A percentile compares a stretch with the other conserved stretches of the same genome.
Evolutionary conservation across 352 stramenopile genomes (phyloP).

Genomic region (Aphanomyces stellatus): DNA sequence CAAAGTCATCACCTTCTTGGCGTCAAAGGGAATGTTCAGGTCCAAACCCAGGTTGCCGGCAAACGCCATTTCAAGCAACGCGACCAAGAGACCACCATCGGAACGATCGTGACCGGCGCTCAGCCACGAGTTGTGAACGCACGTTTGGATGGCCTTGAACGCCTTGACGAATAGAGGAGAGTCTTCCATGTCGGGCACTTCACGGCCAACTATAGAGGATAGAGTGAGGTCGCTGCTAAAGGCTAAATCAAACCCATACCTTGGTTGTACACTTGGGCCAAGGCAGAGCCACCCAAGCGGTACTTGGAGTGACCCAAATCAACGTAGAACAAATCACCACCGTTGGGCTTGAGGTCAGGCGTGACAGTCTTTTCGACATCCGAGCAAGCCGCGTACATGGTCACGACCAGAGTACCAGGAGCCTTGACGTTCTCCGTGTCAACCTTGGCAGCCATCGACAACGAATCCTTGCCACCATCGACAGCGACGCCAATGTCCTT

Average conservation of each 20-base stretch:
- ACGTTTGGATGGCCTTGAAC: slow-evolving; percentile 91
- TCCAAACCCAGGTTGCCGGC: slow-evolving; percentile 96
- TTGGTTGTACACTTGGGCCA: slow-evolving; percentile 91
- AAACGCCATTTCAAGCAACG: slow-evolving; percentile 98
- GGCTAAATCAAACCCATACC: not conserved
- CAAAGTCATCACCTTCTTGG: slow-evolving; percentile 31
- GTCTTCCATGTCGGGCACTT: slow-evolving; percentile 90
- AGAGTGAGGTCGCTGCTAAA: not conserved
- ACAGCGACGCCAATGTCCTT: slow-evolving; percentile 94
- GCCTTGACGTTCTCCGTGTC: slow-evolving; percentile 96
- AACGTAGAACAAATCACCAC: slow-evolving; percentile 89
- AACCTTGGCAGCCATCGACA: slow-evolving; percentile 97
- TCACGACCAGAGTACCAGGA: slow-evolving; percentile 96
- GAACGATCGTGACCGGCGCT: slow-evolving; percentile 97
- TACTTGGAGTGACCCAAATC: slow-evolving; percentile 89
- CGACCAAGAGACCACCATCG: slow-evolving; percentile 95
- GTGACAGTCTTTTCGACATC: slow-evolving; percentile 97
- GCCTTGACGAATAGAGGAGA: slow-evolving; percentile 87
- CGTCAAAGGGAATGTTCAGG: slow-evolving; percentile 73
- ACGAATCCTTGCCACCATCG: slow-evolving; percentile 98
- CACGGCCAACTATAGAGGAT: slow-evolving; percentile 44
- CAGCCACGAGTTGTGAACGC: slow-evolving; percentile 86
- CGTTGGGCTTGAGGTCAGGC: slow-evolving; percentile 92
- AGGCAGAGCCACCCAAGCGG: slow-evolving; percentile 92
- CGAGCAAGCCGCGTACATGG: slow-evolving; percentile 95